phyloP scores from a whole-genome alignment of 768 basidiomycete genomes.

The Rhizopogon vesiculosus region DNA sequence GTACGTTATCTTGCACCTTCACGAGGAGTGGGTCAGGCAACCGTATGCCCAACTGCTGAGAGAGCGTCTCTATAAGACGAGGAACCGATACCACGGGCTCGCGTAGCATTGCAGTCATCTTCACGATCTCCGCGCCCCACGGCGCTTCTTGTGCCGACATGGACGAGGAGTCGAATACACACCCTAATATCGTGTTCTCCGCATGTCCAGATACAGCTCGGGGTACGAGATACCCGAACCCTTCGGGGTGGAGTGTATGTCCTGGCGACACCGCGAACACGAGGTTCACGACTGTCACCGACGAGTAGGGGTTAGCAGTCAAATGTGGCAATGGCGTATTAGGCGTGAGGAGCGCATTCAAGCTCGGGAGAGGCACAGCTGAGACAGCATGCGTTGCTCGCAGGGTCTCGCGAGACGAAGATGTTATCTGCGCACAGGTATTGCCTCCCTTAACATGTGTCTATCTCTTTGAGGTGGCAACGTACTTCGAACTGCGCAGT shows the following conservation, averaged over 20 bases:
- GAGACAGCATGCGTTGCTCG: slow-evolving; percentile 70
- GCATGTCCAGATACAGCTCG: slow-evolving; percentile 59
- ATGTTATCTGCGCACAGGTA: slow-evolving; percentile 24
- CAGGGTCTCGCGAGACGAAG: slow-evolving; percentile 28
- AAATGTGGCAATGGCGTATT: slow-evolving; percentile 54
- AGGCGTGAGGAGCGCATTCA: slow-evolving; percentile 40
- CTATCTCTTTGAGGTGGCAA: neutral
- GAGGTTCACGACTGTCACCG: slow-evolving; percentile 86
- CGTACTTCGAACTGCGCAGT: slow-evolving; percentile 43
- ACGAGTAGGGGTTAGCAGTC: slow-evolving; percentile 63
- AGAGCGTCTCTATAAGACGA: slow-evolving; percentile 29
- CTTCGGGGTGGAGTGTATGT: slow-evolving; percentile 63
- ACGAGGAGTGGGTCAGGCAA: slow-evolving; percentile 56
- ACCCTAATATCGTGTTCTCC: slow-evolving; percentile 56
- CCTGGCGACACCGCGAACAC: slow-evolving; percentile 57
- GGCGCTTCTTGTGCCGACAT: slow-evolving; percentile 52
- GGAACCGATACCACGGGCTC: slow-evolving; percentile 51
- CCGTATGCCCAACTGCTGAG: slow-evolving; percentile 37
- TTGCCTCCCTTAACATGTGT: neutral
- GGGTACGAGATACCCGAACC: slow-evolving; percentile 94
- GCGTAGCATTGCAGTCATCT: slow-evolving; percentile 88
- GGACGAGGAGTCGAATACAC: slow-evolving; percentile 85
- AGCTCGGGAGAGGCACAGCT: slow-evolving; percentile 59
- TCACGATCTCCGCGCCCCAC: slow-evolving; percentile 44
- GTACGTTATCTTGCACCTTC: slow-evolving; percentile 46